Evolutionary conservation across 306 rosid species (phyloP).

Genomic region (Medicago arabica): DNA sequence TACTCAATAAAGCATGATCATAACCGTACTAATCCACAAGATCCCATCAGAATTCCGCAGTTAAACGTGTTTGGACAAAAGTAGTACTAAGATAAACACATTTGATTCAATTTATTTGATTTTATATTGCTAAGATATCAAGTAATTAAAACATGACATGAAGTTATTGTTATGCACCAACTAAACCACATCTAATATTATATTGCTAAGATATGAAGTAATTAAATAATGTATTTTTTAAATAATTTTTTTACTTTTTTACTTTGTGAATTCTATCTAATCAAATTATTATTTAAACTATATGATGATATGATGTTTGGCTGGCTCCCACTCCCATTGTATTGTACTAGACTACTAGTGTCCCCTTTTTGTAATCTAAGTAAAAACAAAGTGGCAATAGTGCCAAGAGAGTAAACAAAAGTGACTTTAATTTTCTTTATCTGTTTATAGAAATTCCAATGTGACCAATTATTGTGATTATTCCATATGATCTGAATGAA

Average conservation of each 20-base stretch:
- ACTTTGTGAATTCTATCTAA: not conserved
- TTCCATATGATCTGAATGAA: conserved; percentile 25
- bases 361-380: conserved; percentile 4
- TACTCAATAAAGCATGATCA: no score
- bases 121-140: no score
- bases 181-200: not conserved
- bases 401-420: conserved; percentile 3
- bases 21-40: no score
- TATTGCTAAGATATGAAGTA: conserved; percentile 30
- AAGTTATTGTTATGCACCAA: not conserved
- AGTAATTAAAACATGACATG: no score
- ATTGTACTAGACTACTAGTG: conserved; percentile 20
- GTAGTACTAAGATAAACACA: no score
- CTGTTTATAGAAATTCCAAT: conserved; percentile 35
- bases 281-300: not conserved
- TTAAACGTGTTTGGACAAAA: no score
- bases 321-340: conserved; percentile 1
- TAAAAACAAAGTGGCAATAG: conserved; percentile 37
- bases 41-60: no score
- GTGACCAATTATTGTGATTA: conserved; percentile 31
- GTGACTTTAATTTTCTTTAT: not conserved
- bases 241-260: conserved; percentile 1
- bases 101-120: no score
- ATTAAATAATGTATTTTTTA: conserved; percentile 5
- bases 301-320: not conserved